phyloP scores from a whole-genome alignment of 345 rosid genomes.

The Lumnitzera littorea region DNA sequence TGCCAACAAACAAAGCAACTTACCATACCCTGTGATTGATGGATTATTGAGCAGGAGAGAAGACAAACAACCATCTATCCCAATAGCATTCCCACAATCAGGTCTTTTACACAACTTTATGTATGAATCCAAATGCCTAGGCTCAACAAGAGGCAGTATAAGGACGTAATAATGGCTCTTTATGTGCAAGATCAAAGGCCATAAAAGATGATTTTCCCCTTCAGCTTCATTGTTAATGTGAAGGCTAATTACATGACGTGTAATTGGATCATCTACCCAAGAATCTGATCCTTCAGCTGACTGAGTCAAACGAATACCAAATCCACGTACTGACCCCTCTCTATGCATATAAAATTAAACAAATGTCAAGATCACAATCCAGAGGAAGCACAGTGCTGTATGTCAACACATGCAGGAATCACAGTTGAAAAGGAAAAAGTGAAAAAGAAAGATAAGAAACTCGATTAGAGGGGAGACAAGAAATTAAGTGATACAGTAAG shows the following conservation, averaged over 20 bases:
- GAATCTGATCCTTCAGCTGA: conserved; percentile 78
- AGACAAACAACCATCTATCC: conserved; percentile 56
- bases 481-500: too few species aligned
- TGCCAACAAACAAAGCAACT: conserved; percentile 23
- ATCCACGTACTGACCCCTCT: conserved; percentile 78
- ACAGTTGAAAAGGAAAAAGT: neutral
- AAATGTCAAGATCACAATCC: neutral
- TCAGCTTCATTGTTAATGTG: conserved; percentile 30
- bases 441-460: neutral
- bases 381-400: neutral
- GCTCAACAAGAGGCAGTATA: conserved; percentile 71
- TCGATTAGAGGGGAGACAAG: too few species aligned
- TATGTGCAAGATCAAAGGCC: conserved; percentile 78
- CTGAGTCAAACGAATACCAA: conserved; percentile 61
- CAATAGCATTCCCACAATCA: conserved; percentile 78
- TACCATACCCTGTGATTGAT: conserved; percentile 92
- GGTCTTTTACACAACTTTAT: conserved; percentile 44
- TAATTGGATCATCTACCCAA: conserved; percentile 93
- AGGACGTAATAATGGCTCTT: conserved; percentile 56
- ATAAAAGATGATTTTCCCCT: conserved; percentile 39
- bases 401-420: neutral
- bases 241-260: conserved; percentile 70
- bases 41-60: conserved; percentile 83
- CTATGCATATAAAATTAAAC: conserved; percentile 25
- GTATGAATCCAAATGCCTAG: conserved; percentile 51